Percentiles rank a stretch among this genome's conserved stretches.
phyloP scores from a whole-genome alignment of 2,329 filamentous ascomycete species.

The Aspergillus phoenicis region DNA sequence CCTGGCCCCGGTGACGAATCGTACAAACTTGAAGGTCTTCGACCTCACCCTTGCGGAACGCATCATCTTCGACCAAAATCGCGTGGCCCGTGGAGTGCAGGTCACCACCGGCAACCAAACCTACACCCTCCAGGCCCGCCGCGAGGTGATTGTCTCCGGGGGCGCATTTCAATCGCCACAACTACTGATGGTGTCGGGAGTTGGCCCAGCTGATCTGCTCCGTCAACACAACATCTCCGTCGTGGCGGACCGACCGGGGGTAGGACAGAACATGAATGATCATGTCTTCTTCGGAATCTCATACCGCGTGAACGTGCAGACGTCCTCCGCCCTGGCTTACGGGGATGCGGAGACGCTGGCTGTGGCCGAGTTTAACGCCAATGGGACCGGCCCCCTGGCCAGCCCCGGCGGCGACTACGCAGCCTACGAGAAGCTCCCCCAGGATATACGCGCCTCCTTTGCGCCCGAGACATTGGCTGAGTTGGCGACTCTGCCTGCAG shows the following conservation, averaged over 20 bases:
- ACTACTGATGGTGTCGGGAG: not conserved
- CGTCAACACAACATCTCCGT: not conserved
- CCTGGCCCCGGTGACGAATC: not conserved
- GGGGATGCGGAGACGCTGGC: not conserved
- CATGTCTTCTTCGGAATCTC: not conserved
- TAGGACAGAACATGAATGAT: not conserved
- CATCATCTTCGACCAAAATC: not conserved
- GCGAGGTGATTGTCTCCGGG: not conserved
- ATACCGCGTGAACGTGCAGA: not conserved
- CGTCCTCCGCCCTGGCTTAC: not conserved
- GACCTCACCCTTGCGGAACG: not conserved
- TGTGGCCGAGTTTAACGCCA: not conserved
- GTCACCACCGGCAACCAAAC: not conserved
- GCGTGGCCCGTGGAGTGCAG: not conserved
- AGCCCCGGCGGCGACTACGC: not conserved
- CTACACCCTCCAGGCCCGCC: not conserved
- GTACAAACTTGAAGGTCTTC: not conserved
- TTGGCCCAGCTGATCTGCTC: not conserved
- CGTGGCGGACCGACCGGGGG: not conserved
- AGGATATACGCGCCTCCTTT: not conserved
- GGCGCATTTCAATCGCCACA: not conserved
- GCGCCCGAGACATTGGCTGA: not conserved
- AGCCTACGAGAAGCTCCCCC: not conserved
- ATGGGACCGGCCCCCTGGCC: not conserved
- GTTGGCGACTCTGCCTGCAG: not conserved